Percentiles rank a stretch among this genome's conserved stretches.
These are phyloP conservation scores for Cyberlindnera suaveolens DNA, from an alignment of 805 yeast genomes.

Conservation along the genomic window DNA sequence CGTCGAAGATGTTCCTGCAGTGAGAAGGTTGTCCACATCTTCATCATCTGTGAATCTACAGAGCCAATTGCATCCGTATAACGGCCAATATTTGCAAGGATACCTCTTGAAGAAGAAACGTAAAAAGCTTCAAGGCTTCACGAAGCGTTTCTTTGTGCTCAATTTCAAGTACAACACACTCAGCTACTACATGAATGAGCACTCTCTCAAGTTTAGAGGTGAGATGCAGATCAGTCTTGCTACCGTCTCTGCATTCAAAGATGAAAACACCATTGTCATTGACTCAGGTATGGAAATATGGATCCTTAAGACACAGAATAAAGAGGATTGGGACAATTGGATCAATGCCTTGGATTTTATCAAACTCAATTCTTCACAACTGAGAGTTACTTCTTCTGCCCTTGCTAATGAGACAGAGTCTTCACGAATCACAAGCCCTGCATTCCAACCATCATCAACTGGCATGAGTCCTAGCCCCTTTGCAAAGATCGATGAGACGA, in stretches of 20 bases:
- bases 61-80: constrained; percentile 36
- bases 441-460: constrained; percentile 1
- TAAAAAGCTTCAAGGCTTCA: constrained; percentile 80
- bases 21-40: constrained; percentile 13
- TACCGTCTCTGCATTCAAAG: constrained; percentile 72
- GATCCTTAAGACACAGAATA: constrained; percentile 68
- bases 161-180: constrained; percentile 79
- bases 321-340: constrained; percentile 75
- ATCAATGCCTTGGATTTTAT: constrained; percentile 60
- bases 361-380: constrained; percentile 12
- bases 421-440: constrained; percentile 1
- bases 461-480: not conserved
- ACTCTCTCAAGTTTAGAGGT: constrained; percentile 74
- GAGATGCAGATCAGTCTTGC: constrained; percentile 83
- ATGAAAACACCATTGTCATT: constrained; percentile 62
- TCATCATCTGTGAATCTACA: constrained; percentile 15
- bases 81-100: constrained; percentile 75
- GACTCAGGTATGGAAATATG: constrained; percentile 96
- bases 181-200: constrained; percentile 69
- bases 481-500: constrained; percentile 1
- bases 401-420: not conserved
- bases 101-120: constrained; percentile 73
- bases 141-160: constrained; percentile 76
- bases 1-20: constrained; percentile 17
- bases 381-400: not conserved